Evolutionary conservation across 2,329 filamentous ascomycete species (phyloP).

Genomic region (Neurospora crassa): DNA sequence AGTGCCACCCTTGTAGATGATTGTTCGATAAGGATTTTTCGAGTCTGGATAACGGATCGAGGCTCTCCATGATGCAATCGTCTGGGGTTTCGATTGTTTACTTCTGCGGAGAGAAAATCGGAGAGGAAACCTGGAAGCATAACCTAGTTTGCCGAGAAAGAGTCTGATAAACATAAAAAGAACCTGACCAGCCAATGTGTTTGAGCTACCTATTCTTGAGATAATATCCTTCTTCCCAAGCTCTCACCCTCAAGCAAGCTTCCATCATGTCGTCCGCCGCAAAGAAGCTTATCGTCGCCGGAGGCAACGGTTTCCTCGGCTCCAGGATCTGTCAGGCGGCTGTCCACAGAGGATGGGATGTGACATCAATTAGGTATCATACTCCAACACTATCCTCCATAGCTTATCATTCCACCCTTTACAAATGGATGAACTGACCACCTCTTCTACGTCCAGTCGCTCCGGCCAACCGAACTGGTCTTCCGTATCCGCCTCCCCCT

Average conservation of each 20-base stretch:
- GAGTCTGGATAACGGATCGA: background rate
- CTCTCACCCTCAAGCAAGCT: slow-evolving; percentile 1
- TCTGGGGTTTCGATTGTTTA: slow-evolving; percentile 4
- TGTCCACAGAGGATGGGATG: slow-evolving; percentile 77
- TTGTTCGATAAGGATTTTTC: background rate
- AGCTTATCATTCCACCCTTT: background rate
- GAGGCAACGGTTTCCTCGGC: slow-evolving; percentile 88
- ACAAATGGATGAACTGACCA: background rate
- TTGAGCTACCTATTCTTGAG: background rate
- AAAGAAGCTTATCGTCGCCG: slow-evolving; percentile 82
- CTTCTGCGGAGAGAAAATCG: background rate
- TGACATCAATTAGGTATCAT: slow-evolving; percentile 77
- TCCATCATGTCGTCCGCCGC: slow-evolving; percentile 41
- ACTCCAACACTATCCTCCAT: background rate
- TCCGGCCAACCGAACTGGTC: slow-evolving; percentile 86
- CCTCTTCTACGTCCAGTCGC: slow-evolving; percentile 45
- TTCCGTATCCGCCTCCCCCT: slow-evolving; percentile 58
- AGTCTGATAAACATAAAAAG: background rate
- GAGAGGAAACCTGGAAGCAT: no score
- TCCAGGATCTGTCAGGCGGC: slow-evolving; percentile 85
- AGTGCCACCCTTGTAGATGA: slow-evolving; percentile 8
- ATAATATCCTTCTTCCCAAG: background rate
- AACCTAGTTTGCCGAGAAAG: background rate
- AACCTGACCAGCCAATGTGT: no score
- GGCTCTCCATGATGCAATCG: slow-evolving; percentile 7